A percentile compares a stretch with the other conserved stretches of the same genome.
phyloP scores from a whole-genome alignment of 495 filamentous ascomycete genomes.

The Hypomontagnella monticulosa region DNA sequence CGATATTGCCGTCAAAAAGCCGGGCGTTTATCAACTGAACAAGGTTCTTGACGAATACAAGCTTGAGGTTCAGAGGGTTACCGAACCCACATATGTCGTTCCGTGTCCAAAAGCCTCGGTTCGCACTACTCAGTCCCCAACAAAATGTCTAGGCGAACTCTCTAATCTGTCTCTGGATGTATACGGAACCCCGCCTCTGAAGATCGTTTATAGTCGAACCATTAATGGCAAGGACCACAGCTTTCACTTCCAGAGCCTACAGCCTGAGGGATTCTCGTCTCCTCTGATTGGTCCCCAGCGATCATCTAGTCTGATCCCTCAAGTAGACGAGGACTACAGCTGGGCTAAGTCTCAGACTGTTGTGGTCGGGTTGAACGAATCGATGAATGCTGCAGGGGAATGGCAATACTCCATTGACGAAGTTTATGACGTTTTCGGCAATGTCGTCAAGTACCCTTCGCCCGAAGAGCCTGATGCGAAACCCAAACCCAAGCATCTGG shows the following conservation, averaged over 20 bases:
- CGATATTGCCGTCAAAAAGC: constrained; percentile 75
- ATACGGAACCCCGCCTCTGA: constrained; percentile 88
- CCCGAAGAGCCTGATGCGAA: constrained; percentile 70
- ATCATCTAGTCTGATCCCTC: constrained; percentile 61
- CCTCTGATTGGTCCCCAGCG: constrained; percentile 69
- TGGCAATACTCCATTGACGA: constrained; percentile 94
- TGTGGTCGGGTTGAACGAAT: constrained; percentile 85
- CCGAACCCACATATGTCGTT: constrained; percentile 81
- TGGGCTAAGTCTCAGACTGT: constrained; percentile 84
- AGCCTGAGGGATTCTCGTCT: constrained; percentile 84
- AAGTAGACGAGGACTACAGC: constrained; percentile 70
- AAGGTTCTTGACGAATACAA: constrained; percentile 92
- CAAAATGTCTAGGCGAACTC: constrained; percentile 81
- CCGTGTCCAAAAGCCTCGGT: constrained; percentile 82
- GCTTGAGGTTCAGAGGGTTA: constrained; percentile 82
- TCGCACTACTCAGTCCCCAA: constrained; percentile 67
- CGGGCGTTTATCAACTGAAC: constrained; percentile 84
- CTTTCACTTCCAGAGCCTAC: constrained; percentile 87
- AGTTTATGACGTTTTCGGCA: constrained; percentile 89
- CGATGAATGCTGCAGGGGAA: constrained; percentile 74
- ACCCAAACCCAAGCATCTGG: constrained; percentile 68
- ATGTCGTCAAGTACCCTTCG: constrained; percentile 81
- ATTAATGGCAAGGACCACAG: constrained; percentile 79
- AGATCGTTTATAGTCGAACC: constrained; percentile 86
- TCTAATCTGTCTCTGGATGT: constrained; percentile 85